Percentiles rank a stretch among this genome's conserved stretches.
Evolutionary conservation across 1,139 yeast genomes (phyloP).

Genomic region (Candida sp.): DNA sequence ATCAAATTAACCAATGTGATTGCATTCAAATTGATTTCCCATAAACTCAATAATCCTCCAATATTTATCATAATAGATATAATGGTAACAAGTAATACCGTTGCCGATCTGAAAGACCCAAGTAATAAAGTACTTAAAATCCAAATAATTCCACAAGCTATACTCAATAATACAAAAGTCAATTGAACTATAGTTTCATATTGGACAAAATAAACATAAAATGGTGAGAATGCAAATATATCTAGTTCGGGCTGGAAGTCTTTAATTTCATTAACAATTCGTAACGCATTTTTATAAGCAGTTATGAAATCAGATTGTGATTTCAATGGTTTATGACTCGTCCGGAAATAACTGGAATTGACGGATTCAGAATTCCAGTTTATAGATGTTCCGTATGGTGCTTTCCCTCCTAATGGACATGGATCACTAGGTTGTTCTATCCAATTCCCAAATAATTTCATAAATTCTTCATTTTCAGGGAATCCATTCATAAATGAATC

Average conservation of each 20-base stretch:
- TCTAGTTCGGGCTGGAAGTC: slow-evolving; percentile 35
- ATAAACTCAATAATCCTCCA: slow-evolving; percentile 75
- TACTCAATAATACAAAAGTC: slow-evolving; percentile 51
- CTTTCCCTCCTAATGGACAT: slow-evolving; percentile 95
- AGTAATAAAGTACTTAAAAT: slow-evolving; percentile 53
- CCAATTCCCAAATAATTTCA: slow-evolving; percentile 77
- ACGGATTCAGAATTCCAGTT: slow-evolving; percentile 37
- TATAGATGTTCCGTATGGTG: slow-evolving; percentile 75
- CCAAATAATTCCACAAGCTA: slow-evolving; percentile 58
- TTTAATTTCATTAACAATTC: slow-evolving; percentile 62
- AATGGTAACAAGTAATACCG: slow-evolving; percentile 57
- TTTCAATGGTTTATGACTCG: slow-evolving; percentile 76
- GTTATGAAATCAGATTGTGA: slow-evolving; percentile 82
- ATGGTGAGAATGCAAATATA: slow-evolving; percentile 90
- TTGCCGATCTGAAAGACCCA: slow-evolving; percentile 64
- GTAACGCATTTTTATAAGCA: slow-evolving; percentile 73
- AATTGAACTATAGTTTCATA: slow-evolving; percentile 60
- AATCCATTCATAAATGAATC: slow-evolving; percentile 76
- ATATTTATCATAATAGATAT: slow-evolving; percentile 65
- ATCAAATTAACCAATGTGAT: slow-evolving; percentile 84
- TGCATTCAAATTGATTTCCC: slow-evolving; percentile 82
- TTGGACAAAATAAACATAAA: slow-evolving; percentile 90
- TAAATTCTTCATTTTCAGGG: slow-evolving; percentile 74
- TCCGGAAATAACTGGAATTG: slow-evolving; percentile 65
- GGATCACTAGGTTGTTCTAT: slow-evolving; percentile 82